Evolutionary conservation across 2,329 filamentous ascomycete genomes (phyloP), one percentile per base, ranked within the genome.

Genomic region (Alternaria viburni): DNA sequence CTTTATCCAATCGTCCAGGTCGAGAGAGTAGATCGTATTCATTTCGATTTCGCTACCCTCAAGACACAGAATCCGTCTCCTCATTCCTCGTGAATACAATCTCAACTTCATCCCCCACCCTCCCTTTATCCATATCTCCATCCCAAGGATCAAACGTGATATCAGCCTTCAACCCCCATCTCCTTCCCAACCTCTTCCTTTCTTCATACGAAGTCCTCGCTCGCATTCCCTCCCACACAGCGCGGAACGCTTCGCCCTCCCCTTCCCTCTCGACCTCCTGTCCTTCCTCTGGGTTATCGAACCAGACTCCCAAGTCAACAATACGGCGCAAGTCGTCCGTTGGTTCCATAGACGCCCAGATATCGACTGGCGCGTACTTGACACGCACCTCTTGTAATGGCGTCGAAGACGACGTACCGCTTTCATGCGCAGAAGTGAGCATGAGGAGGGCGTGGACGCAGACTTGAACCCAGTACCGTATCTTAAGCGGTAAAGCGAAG

Each of bases 291-390:
- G 57, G 59, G 0, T 67, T 68, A 36, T 69, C 65, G 23, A 76
- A 75, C 74, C 73, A 79, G 1, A 79, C 64, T 0, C 77, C 77
- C 7, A 64, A 56, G 46, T 72, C 62, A 3, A 66, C 68, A 41
- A 79, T 74, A 23, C 73, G 66, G 10, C 52, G 32, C 56, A 79
- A 57, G 21, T 77, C 67, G 36, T 79, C 76, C 0, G 66, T 67
- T 1, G 74, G 75, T 49, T 77, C 75, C 74, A 80, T 76, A 26
- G 66, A 70, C 15, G 77, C 77, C 77, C 75, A 79, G 15, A 77
- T 73, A 55, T 79, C 74, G 63, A 70, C 74, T 6, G 77, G 75
- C 54, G 73, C 69, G 47, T 79, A 79, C 46, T 72, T 72, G 46
- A 79, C 56, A 1, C 64, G 46, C 17, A 79, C 71, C 30, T 74